Conservation (phyloP, 2,329 filamentous ascomycete species). For the Scolecobasidium constrictum region DNA sequence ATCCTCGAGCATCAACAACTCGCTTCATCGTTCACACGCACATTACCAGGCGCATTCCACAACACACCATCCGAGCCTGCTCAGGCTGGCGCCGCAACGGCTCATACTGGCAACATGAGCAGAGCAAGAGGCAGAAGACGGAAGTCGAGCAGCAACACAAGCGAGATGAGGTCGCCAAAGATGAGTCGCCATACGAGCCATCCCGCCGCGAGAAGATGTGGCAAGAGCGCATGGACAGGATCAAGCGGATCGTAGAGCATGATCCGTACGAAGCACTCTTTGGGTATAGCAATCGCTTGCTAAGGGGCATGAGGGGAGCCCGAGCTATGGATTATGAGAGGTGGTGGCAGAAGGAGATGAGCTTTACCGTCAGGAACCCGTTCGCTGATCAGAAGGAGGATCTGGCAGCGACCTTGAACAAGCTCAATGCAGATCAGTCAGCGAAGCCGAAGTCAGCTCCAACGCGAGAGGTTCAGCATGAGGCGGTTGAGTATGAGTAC, state of each 20-base stretch:
- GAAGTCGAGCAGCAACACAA: no score
- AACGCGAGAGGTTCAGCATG: no score
- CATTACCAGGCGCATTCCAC: no score
- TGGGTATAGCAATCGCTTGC: slow-evolving; percentile 6
- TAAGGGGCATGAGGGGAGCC: slow-evolving; percentile 3
- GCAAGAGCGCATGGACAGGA: slow-evolving; percentile 5
- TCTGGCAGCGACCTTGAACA: not conserved
- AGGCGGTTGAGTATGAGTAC: slow-evolving; percentile 8
- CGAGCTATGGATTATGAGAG: not conserved
- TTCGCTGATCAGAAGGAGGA: not conserved
- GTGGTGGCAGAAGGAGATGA: slow-evolving; percentile 6
- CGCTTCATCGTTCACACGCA: no score
- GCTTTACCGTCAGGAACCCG: not conserved
- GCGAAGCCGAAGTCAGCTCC: not conserved
- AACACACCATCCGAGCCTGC: no score
- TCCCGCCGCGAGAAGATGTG: slow-evolving; percentile 1
- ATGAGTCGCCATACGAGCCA: not conserved
- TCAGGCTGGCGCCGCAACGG: no score
- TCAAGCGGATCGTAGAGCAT: slow-evolving; percentile 2
- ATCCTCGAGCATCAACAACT: no score
- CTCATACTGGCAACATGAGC: no score
- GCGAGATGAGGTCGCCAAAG: no score
- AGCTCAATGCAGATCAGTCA: not conserved
- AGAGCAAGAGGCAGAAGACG: no score
- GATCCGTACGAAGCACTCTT: slow-evolving; percentile 11